Evolutionary conservation across 345 rosid species (phyloP), one percentile per base, ranked within the genome.

Genomic region (Litchi chinensis): DNA sequence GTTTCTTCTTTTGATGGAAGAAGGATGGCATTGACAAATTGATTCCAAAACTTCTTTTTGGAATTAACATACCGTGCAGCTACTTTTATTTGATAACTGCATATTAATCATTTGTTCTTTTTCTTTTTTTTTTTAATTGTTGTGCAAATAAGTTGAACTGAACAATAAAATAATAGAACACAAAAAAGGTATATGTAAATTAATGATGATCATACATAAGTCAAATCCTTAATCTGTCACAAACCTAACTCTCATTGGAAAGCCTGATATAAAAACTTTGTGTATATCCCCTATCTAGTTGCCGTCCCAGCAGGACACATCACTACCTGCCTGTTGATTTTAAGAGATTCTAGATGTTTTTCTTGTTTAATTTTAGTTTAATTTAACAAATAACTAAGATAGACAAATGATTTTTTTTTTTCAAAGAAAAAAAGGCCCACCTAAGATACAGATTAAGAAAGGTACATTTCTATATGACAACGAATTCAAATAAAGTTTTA

Each of bases 161-260:
- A 21, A 41, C 15, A n/a, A 60, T 70, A 24, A 43, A 18, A 8
- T 16, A 21, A 65, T 15, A 13, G 6, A 24, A 44, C 8, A 13
- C 4, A 26, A 10, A 19, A 68, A 2, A 44, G 4, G 11, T 8
- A n/a, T 46, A 10, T 0, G 26, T 24, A 41, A 62, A 46, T 24
- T 44, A 43, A 44, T 67, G 39, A 41, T 40, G 18, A 56, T 68
- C 8, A 39, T 15, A 1, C 21, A 18, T 8, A 54, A 76, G 83
- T 81, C 80, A 77, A 77, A 73, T 21, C 26, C 48, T 63, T 50
- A 80, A 80, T 80, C 76, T 70, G 54, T 70, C 40, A 13, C 66
- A 39, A 70, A 75, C 68, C 76, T 80, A 76, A 76, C 80, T 44
- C 70, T 7, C 19, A 76, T 44, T 12, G 48, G 37, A 21, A 76